Percentiles rank a stretch among this genome's conserved stretches.
Conservation (phyloP, 305 asterid species). For the Solanum chacoense region DNA sequence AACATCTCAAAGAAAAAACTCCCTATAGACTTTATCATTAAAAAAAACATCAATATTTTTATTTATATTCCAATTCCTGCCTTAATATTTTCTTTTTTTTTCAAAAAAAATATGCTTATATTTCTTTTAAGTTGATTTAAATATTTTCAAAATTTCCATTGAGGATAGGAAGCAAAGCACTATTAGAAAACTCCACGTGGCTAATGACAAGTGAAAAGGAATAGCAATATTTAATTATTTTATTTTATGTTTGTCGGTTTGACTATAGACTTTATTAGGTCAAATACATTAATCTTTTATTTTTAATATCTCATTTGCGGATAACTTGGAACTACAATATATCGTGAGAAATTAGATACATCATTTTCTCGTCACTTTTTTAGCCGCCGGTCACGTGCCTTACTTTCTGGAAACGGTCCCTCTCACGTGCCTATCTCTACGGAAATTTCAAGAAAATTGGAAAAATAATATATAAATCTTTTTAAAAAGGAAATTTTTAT, state of each 20-base stretch:
- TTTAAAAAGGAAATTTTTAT: not conserved
- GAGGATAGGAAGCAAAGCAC: not conserved
- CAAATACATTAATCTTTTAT: not conserved
- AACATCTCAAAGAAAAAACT: not conserved
- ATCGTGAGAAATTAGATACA: not conserved
- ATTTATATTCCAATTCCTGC: not conserved
- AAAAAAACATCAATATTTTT: not conserved
- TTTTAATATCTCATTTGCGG: not conserved
- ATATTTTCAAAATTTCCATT: not conserved
- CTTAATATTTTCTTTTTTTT: not conserved
- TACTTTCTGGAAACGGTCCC: slow-evolving; percentile 1
- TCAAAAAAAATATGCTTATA: not conserved
- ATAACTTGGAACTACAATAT: not conserved
- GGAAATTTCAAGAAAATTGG: not conserved
- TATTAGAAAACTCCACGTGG: not conserved
- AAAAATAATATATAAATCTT: not conserved
- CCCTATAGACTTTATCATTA: not conserved
- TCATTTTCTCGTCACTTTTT: not conserved
- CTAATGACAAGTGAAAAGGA: not conserved
- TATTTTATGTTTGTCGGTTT: not conserved
- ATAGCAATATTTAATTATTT: not conserved
- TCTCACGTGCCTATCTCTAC: slow-evolving; percentile 13
- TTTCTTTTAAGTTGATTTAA: not conserved
- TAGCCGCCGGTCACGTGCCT: slow-evolving; percentile 20
- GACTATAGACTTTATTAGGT: not conserved